Evolutionary conservation across 1,284 basidiomycete species (phyloP), one percentile per base, ranked within the genome.

Genomic region (Tilletia indica): DNA sequence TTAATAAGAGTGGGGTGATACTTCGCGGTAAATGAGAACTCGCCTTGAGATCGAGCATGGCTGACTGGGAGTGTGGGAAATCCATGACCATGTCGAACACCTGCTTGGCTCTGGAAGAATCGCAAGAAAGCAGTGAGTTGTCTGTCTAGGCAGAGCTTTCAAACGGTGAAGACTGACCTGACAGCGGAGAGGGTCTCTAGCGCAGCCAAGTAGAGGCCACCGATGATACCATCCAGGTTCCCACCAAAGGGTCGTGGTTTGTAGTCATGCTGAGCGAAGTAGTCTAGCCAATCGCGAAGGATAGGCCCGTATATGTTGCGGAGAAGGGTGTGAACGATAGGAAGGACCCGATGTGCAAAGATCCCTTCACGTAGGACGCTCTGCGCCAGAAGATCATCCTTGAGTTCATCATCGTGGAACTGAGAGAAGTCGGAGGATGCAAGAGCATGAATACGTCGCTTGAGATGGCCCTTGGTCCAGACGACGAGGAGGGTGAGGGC

Each of bases 51-150:
- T 99, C 97, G 71, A 92, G 88, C n/a, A 99, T 86, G 0, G 94
- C 94, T 1, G 91, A 89, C 73, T 87, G 87, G 0, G 95, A 97
- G 71, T 94, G 92, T 0, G 97, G 95, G 78, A 90, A 97, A 79
- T 94, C 92, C 66, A 96, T 90, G 72, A 99, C 95, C 71, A 99
- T 96, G 76, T 97, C 93, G 80, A 97, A 98, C 21, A 99, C 90
- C 85, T 98, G 81, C 14, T 68, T 70, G 0, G 80, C 72, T 3
- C 81, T 64, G 61, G 38, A 16, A 34, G n/a, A 39, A 39, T 42
- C 51, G n/a, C 6, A 54, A 54, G 16, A 19, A 25, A 54, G 25
- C 25, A 31, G 25, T 31, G 25, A 31, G 25, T 31, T 45, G 14
- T 45, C 42, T 8, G 14, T 8, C 9, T 9, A 45, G 42, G 42